phyloP scores from a whole-genome alignment of 768 basidiomycete genomes.

The Clitopilus hobsonii region DNA sequence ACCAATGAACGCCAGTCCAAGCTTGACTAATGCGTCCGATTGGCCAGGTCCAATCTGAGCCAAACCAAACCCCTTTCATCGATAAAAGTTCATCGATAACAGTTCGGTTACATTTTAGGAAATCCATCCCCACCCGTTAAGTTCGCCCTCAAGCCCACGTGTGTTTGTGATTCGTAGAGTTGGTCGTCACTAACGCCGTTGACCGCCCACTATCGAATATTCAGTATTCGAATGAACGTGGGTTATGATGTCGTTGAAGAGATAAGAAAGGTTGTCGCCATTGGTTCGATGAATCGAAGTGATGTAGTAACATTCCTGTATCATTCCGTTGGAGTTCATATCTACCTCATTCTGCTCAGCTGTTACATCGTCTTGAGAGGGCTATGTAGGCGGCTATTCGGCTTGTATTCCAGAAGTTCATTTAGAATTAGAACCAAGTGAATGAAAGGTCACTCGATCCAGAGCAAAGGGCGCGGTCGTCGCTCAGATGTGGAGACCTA shows the following conservation, averaged over 20 bases:
- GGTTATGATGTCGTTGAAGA: neutral
- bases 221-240: neutral
- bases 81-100: constrained; percentile 1
- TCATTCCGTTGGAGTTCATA: too few species aligned
- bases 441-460: neutral
- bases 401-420: neutral
- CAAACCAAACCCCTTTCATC: neutral
- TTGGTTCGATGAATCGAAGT: neutral
- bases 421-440: neutral
- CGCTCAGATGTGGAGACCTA: neutral
- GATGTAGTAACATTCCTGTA: neutral
- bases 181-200: neutral
- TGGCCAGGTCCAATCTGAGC: neutral
- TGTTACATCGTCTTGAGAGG: too few species aligned
- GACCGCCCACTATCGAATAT: neutral
- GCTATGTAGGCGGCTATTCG: too few species aligned
- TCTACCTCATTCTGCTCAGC: too few species aligned
- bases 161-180: neutral
- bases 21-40: neutral
- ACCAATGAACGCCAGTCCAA: neutral
- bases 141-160: neutral
- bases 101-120: neutral
- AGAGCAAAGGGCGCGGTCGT: too few species aligned
- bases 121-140: neutral
- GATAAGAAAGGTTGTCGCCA: neutral